These are phyloP conservation scores for Aeminium ludgeri DNA, from an alignment of 495 filamentous ascomycete genomes.

Conservation along the genomic window DNA sequence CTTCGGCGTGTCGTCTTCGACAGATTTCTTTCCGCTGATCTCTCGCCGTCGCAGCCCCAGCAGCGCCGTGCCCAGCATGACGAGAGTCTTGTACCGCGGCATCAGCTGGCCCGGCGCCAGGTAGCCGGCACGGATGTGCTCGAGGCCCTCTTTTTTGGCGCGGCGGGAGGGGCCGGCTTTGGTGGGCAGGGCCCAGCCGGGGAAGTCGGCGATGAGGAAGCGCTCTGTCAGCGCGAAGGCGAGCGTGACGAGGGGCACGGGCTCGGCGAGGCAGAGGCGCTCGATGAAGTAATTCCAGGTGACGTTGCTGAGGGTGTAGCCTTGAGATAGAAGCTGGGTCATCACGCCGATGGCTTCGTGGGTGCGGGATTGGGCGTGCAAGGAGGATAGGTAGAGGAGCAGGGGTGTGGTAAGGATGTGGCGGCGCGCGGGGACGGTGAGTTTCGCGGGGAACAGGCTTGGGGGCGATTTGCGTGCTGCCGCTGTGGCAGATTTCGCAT, in stretches of 20 bases:
- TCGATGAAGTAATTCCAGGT: slow-evolving; percentile 48
- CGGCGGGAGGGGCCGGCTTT: slow-evolving; percentile 5
- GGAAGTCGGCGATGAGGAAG: slow-evolving; percentile 57
- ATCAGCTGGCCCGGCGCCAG: slow-evolving; percentile 29
- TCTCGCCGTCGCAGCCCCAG: slow-evolving; percentile 27
- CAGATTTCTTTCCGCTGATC: slow-evolving; percentile 17
- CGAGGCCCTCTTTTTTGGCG: slow-evolving; percentile 21
- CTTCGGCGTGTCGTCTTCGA: background rate
- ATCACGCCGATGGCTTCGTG: slow-evolving; percentile 34
- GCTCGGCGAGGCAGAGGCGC: slow-evolving; percentile 25
- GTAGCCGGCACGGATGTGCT: slow-evolving; percentile 18
- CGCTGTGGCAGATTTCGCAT: no score
- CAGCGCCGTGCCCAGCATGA: slow-evolving; percentile 35
- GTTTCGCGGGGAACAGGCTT: no score
- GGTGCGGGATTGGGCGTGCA: slow-evolving; percentile 31
- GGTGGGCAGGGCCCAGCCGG: slow-evolving; percentile 39
- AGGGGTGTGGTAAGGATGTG: slow-evolving; percentile 42
- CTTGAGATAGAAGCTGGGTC: slow-evolving; percentile 33
- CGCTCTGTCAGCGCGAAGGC: slow-evolving; percentile 57
- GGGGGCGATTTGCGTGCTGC: no score
- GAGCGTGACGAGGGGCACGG: slow-evolving; percentile 12
- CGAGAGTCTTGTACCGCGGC: slow-evolving; percentile 34
- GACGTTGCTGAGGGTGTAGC: slow-evolving; percentile 47
- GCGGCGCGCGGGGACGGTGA: slow-evolving; percentile 34
- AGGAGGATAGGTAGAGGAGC: slow-evolving; percentile 41